Conservation (phyloP, 2,329 filamentous ascomycete genomes). For the Capronia epimyces region DNA sequence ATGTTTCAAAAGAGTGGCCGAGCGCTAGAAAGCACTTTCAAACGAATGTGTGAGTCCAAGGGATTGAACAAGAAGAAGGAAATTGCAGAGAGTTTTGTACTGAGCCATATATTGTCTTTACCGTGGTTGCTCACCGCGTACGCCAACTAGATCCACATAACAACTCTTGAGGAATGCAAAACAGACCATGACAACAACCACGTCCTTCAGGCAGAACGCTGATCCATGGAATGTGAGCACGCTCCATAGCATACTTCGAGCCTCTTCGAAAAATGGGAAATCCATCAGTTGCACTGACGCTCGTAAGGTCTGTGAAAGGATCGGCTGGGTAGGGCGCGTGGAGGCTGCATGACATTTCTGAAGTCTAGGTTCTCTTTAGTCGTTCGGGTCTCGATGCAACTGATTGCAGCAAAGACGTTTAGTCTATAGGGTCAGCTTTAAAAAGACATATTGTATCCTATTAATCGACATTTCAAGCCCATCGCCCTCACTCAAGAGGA, state of each 20-base stretch:
- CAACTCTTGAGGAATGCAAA: constrained; percentile 21
- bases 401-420: not conserved
- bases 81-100: constrained; percentile 13
- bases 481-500: constrained; percentile 68
- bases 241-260: constrained; percentile 15
- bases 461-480: constrained; percentile 65
- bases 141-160: constrained; percentile 17
- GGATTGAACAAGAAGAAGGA: constrained; percentile 11
- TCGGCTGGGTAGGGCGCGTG: not conserved
- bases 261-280: constrained; percentile 10
- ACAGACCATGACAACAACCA: constrained; percentile 17
- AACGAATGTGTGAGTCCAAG: constrained; percentile 22
- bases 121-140: constrained; percentile 16
- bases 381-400: not conserved
- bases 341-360: not conserved
- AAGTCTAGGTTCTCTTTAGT: not conserved
- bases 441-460: no score
- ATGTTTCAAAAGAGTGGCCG: constrained; percentile 22
- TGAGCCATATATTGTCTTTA: constrained; percentile 19
- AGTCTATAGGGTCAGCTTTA: no score
- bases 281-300: not conserved
- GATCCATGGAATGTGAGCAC: constrained; percentile 17
- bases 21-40: constrained; percentile 15
- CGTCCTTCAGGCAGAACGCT: constrained; percentile 3
- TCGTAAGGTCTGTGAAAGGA: not conserved